phyloP scores from a whole-genome alignment of 106 monocot species.

The Acorus calamus region DNA sequence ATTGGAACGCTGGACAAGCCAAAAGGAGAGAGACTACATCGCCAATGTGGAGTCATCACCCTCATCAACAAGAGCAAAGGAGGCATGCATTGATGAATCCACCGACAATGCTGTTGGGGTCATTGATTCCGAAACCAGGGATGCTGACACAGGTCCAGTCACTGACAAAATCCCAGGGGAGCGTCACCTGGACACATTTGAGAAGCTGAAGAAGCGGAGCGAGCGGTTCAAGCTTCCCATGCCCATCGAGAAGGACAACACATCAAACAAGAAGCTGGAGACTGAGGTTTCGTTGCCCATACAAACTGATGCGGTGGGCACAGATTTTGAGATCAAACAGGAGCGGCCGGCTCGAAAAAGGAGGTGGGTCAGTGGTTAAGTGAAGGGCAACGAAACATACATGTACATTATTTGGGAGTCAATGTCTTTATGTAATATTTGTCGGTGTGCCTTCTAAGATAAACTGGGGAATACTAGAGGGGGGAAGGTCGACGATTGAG shows the following conservation, averaged over 20 bases:
- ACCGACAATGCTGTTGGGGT: slow-evolving; percentile 7
- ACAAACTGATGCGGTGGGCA: slow-evolving; percentile 17
- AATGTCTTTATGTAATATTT: background rate
- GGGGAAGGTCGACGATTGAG: too few relatives aligned
- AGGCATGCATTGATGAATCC: slow-evolving; percentile 13
- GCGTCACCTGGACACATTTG: slow-evolving; percentile 75
- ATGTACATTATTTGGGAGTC: background rate
- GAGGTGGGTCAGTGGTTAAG: slow-evolving; percentile 72
- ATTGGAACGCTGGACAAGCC: slow-evolving; percentile 88
- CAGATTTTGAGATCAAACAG: slow-evolving; percentile 52
- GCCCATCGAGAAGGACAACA: slow-evolving; percentile 68
- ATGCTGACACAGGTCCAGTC: slow-evolving; percentile 22
- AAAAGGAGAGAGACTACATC: slow-evolving; percentile 66
- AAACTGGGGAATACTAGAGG: too few relatives aligned
- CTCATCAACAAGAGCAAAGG: slow-evolving; percentile 15
- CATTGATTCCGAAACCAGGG: slow-evolving; percentile 23
- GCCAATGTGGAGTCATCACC: slow-evolving; percentile 13
- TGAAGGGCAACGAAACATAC: background rate
- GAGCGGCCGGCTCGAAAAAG: slow-evolving; percentile 85
- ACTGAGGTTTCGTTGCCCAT: slow-evolving; percentile 16
- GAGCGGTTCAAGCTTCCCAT: slow-evolving; percentile 90
- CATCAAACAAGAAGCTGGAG: slow-evolving; percentile 35
- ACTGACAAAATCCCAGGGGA: slow-evolving; percentile 33
- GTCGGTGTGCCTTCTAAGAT: too few relatives aligned
- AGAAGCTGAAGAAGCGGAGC: slow-evolving; percentile 77